These are phyloP conservation scores for Olyra latifolia DNA, from an alignment of 176 grass and related monocot genomes.

Conservation along the genomic window DNA sequence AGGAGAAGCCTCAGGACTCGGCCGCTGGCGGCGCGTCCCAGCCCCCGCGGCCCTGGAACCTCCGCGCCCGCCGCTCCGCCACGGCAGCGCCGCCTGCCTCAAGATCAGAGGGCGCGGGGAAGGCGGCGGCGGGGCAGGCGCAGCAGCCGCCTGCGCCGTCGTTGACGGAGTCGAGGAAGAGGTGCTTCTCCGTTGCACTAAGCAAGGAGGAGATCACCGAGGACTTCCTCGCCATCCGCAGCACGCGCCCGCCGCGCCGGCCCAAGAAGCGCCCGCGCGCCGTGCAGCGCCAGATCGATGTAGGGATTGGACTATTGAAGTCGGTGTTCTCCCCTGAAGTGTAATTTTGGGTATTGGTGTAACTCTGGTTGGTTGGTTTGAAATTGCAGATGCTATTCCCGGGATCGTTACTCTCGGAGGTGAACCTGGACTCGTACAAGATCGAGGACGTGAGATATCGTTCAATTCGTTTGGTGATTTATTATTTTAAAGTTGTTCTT, in stretches of 20 bases:
- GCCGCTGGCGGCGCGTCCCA: background rate
- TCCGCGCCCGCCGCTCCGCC: constrained; percentile 25
- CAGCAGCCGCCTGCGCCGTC: background rate
- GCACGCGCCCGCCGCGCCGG: constrained; percentile 40
- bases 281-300: constrained; percentile 40
- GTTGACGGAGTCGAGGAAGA: constrained; percentile 20
- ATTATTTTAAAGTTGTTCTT: constrained; percentile 20
- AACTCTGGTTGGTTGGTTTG: constrained; percentile 7
- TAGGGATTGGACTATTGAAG: constrained; percentile 38
- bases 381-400: constrained; percentile 42
- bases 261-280: constrained; percentile 45
- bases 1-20: constrained; percentile 15
- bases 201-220: constrained; percentile 44
- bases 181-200: constrained; percentile 40
- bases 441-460: constrained; percentile 38
- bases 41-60: constrained; percentile 31
- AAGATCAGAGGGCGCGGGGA: background rate
- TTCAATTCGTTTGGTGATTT: background rate
- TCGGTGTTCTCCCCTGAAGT: background rate
- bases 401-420: constrained; percentile 23
- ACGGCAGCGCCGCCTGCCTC: background rate
- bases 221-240: constrained; percentile 46
- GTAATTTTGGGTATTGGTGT: background rate
- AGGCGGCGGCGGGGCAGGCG: background rate
- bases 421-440: constrained; percentile 47